Percentiles rank a stretch among this genome's conserved stretches.
Conservation (phyloP, 2,329 filamentous ascomycete species). For the Ceratocystis smalleyi region DNA sequence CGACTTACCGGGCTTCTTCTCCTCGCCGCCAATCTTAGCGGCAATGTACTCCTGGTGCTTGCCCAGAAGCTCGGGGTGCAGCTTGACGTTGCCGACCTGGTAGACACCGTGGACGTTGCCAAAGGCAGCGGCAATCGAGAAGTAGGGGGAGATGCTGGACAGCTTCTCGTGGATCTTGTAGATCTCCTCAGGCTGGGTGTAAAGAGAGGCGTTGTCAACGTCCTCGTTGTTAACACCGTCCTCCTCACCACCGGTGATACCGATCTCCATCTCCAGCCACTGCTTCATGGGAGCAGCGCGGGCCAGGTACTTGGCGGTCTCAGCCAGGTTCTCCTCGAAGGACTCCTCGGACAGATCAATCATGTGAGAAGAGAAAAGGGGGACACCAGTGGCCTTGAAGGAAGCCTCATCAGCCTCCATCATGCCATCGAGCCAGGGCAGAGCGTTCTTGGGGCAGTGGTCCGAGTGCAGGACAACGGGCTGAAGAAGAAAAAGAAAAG, state of each 20-base stretch:
- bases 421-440: conserved; percentile 95
- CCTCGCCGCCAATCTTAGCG: conserved; percentile 51
- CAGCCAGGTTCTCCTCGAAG: conserved; percentile 80
- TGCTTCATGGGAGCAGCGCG: conserved; percentile 93
- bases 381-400: conserved; percentile 86
- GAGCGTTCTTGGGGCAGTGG: conserved; percentile 98
- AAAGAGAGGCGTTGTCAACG: conserved; percentile 91
- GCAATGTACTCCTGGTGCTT: conserved; percentile 93
- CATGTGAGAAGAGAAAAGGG: conserved; percentile 93
- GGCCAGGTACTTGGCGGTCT: conserved; percentile 85
- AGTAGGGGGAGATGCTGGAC: conserved; percentile 77
- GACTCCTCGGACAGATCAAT: conserved; percentile 91
- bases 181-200: conserved; percentile 95
- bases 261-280: conserved; percentile 90
- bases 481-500: neutral
- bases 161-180: conserved; percentile 80
- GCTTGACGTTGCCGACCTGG: conserved; percentile 93
- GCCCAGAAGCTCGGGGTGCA: conserved; percentile 85
- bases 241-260: conserved; percentile 91
- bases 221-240: conserved; percentile 94
- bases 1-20: conserved; percentile 56
- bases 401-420: conserved; percentile 84
- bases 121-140: conserved; percentile 95
- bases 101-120: conserved; percentile 99
- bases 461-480: conserved; percentile 93